Evolutionary conservation across 2,329 filamentous ascomycete genomes (phyloP), one percentile per base, ranked within the genome.

Genomic region (Monilinia laxa): DNA sequence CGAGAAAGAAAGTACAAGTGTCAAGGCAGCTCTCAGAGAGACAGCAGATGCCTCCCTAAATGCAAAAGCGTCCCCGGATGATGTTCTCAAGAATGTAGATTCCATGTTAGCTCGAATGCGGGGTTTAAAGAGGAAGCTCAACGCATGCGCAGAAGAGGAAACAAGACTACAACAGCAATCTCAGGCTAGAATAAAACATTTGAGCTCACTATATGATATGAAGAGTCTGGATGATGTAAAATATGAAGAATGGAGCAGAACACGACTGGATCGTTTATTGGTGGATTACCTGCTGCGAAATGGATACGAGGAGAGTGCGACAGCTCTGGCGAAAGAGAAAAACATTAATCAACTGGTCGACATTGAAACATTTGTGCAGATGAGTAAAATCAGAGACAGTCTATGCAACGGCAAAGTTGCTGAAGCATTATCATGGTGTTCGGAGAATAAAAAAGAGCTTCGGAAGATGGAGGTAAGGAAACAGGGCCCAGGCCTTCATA

Each of bases 251-350:
- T 99, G 95, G 95, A 92, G 90, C 68, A 86, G 91, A 65, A 86
- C 86, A 51, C 84, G 95, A 28, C 82, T 99, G 55, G 90, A 97
- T 78, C 84, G 95, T 23, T 80, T 98, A 67, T 80, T 99, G 58
- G 91, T 96, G n/a, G 95, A 99, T 76, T 96, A 97, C 78, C 83
- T 99, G 71, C 81, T 98, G 59, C 85, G 95, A 11, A 88, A 89
- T 68, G 94, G 94, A 4, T 97, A 94, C 75, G 85, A 86, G 23
- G 85, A 90, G 28, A 95, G 88, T 72, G 95, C 95, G 2, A 83
- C 82, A 59, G 85, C 88, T 68, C 80, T 99, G 63, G 92, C 93
- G 1, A 80, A 83, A 66, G 90, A 92, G 77, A 90, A 91, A 73
- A 83, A 82, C 1, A 92, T 98, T 70, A 84, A 88, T 70, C 88